A percentile compares a stretch with the other conserved stretches of the same genome.
Evolutionary conservation across 495 filamentous ascomycete species (phyloP).

Genomic region (Lophiostoma macrostomum): DNA sequence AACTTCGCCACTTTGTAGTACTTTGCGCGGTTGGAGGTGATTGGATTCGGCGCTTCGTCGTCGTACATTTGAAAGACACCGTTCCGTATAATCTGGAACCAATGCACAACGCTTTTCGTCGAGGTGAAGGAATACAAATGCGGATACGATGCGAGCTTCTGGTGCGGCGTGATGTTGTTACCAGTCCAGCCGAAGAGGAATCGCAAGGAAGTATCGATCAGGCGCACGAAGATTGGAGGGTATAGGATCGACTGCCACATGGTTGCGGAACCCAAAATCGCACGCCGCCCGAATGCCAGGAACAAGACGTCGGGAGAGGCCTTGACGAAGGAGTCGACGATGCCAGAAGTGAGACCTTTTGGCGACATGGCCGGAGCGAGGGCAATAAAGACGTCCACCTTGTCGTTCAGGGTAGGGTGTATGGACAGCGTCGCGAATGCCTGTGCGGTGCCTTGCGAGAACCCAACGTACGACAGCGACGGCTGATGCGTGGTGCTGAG

Average conservation of each 20-base stretch:
- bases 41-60: constrained; percentile 74
- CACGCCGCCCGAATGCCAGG: constrained; percentile 90
- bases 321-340: constrained; percentile 91
- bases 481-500: constrained; percentile 75
- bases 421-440: constrained; percentile 94
- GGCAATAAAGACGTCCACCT: constrained; percentile 96
- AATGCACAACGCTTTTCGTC: constrained; percentile 93
- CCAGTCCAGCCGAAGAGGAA: constrained; percentile 90
- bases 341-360: constrained; percentile 77
- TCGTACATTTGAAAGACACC: constrained; percentile 97
- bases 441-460: constrained; percentile 95
- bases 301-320: constrained; percentile 90
- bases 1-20: constrained; percentile 93
- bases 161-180: constrained; percentile 77
- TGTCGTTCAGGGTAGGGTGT: constrained; percentile 86
- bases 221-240: constrained; percentile 85
- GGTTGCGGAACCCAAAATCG: constrained; percentile 85
- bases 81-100: constrained; percentile 98
- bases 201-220: constrained; percentile 76
- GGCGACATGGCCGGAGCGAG: constrained; percentile 96
- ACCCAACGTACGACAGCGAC: constrained; percentile 93
- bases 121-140: constrained; percentile 95
- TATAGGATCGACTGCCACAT: constrained; percentile 98
- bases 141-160: constrained; percentile 95
- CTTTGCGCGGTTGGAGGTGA: constrained; percentile 51